Percentiles rank a stretch among this genome's conserved stretches.
These are phyloP conservation scores for Tricholoma flavovirens DNA, from an alignment of 768 basidiomycete genomes.

Conservation along the genomic window DNA sequence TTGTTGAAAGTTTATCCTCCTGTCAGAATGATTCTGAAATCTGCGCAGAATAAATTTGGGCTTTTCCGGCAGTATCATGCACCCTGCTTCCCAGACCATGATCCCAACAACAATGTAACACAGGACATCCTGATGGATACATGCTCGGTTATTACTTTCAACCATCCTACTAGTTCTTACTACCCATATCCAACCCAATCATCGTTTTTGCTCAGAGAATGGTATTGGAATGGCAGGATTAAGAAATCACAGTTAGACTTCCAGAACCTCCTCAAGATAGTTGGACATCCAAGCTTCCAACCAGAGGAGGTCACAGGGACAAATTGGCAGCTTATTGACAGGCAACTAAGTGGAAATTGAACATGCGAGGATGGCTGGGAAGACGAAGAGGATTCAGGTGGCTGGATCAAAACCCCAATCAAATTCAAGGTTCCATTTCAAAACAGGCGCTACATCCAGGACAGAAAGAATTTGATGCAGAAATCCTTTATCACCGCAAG, in stretches of 20 bases:
- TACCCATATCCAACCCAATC: conserved; percentile 9
- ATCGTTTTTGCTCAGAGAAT: conserved; percentile 7
- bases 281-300: too few species aligned
- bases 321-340: conserved; percentile 8
- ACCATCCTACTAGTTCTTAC: background rate
- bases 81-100: too few species aligned
- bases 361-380: background rate
- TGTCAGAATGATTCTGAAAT: background rate
- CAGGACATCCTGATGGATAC: background rate
- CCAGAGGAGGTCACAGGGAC: conserved; percentile 3
- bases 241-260: conserved; percentile 5
- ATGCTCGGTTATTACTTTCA: background rate
- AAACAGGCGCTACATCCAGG: too few species aligned
- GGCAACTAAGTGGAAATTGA: background rate
- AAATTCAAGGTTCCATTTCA: too few species aligned
- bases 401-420: too few species aligned
- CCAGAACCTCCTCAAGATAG: too few species aligned
- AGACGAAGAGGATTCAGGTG: conserved; percentile 5
- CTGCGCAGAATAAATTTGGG: too few species aligned
- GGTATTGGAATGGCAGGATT: background rate
- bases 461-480: too few species aligned
- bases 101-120: too few species aligned
- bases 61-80: background rate
- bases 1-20: background rate
- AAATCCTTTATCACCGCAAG: too few species aligned